Evolutionary conservation across 352 stramenopile species (phyloP).

Genomic region (Halophytophthora polymorphica): DNA sequence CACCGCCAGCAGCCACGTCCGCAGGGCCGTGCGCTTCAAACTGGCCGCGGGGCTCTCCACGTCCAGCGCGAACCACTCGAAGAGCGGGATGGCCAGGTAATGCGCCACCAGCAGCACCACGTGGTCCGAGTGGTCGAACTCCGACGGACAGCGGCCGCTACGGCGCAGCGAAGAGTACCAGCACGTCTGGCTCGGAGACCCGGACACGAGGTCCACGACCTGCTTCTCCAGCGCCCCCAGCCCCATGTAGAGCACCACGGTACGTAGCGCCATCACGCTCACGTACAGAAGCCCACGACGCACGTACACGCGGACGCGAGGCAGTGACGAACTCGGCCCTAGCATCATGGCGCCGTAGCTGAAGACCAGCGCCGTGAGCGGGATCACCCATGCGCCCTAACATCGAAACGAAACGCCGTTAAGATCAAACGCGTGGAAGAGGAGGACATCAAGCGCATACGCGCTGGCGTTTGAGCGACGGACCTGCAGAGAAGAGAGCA

Average conservation of each 20-base stretch:
- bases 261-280: slow-evolving; percentile 57
- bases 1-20: slow-evolving; percentile 42
- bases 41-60: slow-evolving; percentile 38
- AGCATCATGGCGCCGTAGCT: slow-evolving; percentile 76
- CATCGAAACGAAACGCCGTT: slow-evolving; percentile 5
- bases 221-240: slow-evolving; percentile 51
- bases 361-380: slow-evolving; percentile 51
- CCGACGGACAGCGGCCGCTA: slow-evolving; percentile 40
- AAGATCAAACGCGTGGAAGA: not conserved
- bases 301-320: slow-evolving; percentile 49
- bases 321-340: slow-evolving; percentile 39
- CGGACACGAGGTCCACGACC: slow-evolving; percentile 36
- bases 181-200: slow-evolving; percentile 31
- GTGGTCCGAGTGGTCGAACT: slow-evolving; percentile 81
- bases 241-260: slow-evolving; percentile 62
- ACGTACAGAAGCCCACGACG: slow-evolving; percentile 59
- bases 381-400: slow-evolving; percentile 64
- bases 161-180: slow-evolving; percentile 63
- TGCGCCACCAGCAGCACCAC: slow-evolving; percentile 71
- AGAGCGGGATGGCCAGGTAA: slow-evolving; percentile 65
- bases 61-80: slow-evolving; percentile 71
- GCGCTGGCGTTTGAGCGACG: not conserved
- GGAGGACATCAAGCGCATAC: not conserved
- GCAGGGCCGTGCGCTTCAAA: slow-evolving; percentile 53
- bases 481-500: slow-evolving; percentile 45